A percentile compares a stretch with the other conserved stretches of the same genome.
Conservation (phyloP, 768 basidiomycete genomes). For the Leccinellum luteum region DNA sequence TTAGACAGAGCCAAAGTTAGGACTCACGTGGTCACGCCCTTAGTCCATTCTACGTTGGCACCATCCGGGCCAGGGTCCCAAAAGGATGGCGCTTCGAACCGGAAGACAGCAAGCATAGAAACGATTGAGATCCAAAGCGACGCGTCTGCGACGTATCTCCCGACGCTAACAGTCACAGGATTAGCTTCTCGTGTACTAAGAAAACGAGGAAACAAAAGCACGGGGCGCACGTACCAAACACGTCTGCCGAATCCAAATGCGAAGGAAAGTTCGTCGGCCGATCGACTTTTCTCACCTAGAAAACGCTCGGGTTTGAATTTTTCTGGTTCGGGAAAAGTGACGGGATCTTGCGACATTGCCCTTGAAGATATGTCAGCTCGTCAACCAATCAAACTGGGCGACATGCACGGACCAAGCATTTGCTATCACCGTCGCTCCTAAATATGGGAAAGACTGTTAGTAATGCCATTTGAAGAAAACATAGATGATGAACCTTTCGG, state of each 20-base stretch:
- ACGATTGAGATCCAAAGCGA: slow-evolving; percentile 32
- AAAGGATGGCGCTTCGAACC: slow-evolving; percentile 6
- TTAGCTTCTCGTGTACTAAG: background rate
- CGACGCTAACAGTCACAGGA: slow-evolving; percentile 33
- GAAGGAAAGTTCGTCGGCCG: slow-evolving; percentile 18
- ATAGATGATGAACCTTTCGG: slow-evolving; percentile 40
- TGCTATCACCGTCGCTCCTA: slow-evolving; percentile 20
- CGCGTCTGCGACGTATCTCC: slow-evolving; percentile 40
- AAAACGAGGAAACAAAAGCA: background rate
- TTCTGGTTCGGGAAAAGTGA: slow-evolving; percentile 36
- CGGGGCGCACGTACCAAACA: slow-evolving; percentile 6
- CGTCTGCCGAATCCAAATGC: slow-evolving; percentile 44
- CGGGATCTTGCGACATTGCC: slow-evolving; percentile 36
- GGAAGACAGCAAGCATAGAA: slow-evolving; percentile 19
- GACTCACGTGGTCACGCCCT: slow-evolving; percentile 22
- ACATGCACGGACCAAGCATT: slow-evolving; percentile 19
- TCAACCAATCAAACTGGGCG: background rate
- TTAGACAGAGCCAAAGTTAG: background rate
- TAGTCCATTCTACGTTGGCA: slow-evolving; percentile 18
- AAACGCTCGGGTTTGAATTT: slow-evolving; percentile 40
- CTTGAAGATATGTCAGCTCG: slow-evolving; percentile 10
- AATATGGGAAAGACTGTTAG: background rate
- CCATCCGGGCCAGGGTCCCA: slow-evolving; percentile 23
- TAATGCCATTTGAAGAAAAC: background rate
- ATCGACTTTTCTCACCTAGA: slow-evolving; percentile 9